Percentiles rank a stretch among this genome's conserved stretches.
Evolutionary conservation across 768 basidiomycete genomes (phyloP).

Genomic region (Paxillus rubicundulus): DNA sequence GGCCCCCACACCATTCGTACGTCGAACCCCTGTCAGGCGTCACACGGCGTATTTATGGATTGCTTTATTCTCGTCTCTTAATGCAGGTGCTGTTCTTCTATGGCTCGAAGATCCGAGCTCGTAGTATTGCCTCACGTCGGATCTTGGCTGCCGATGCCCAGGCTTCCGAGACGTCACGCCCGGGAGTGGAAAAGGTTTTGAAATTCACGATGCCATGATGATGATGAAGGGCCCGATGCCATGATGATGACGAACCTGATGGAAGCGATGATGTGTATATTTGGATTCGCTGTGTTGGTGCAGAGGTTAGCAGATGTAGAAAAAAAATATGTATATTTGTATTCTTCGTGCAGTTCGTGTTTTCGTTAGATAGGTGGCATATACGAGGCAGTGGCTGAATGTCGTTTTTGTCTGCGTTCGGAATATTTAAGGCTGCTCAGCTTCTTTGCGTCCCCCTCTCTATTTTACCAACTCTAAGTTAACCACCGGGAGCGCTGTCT

Average conservation of each 20-base stretch:
- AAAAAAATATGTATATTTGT: not conserved
- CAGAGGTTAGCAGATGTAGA: not conserved
- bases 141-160: slow-evolving; percentile 18
- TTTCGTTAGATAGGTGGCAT: not conserved
- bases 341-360: not conserved
- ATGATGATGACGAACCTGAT: not conserved
- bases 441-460: too few species aligned
- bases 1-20: slow-evolving; percentile 43
- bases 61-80: not conserved
- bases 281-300: not conserved
- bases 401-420: too few species aligned
- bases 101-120: slow-evolving; percentile 32
- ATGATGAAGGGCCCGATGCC: not conserved
- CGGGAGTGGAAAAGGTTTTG: slow-evolving; percentile 12
- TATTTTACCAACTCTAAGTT: too few species aligned
- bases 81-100: slow-evolving; percentile 28
- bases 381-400: too few species aligned
- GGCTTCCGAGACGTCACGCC: not conserved
- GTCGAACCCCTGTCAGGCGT: slow-evolving; percentile 5
- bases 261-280: not conserved
- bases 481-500: too few species aligned
- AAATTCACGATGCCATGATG: not conserved
- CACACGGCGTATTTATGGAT: not conserved
- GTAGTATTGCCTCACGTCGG: slow-evolving; percentile 21
- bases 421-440: too few species aligned